phyloP scores from a whole-genome alignment of 306 rosid species.

The Erythrophleum fordii region DNA sequence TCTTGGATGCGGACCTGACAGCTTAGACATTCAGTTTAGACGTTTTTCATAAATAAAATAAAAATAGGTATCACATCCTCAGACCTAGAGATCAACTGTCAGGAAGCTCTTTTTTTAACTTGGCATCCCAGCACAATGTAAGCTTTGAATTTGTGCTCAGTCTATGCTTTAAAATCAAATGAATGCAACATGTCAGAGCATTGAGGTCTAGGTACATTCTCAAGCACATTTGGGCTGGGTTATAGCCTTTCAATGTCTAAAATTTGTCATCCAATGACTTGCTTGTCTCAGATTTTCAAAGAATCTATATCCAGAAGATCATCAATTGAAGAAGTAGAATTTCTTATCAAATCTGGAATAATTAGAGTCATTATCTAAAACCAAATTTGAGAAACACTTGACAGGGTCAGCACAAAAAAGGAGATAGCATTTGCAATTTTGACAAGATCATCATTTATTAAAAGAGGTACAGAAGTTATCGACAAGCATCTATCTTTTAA shows the following conservation, averaged over 20 bases:
- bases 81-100: slow-evolving; percentile 1
- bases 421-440: slow-evolving; percentile 4
- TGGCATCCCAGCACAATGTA: slow-evolving; percentile 9
- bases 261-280: slow-evolving; percentile 24
- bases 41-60: background rate
- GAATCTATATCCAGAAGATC: slow-evolving; percentile 20
- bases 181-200: background rate
- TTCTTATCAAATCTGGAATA: background rate
- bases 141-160: background rate
- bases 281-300: slow-evolving; percentile 16
- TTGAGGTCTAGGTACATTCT: slow-evolving; percentile 12
- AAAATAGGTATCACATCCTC: slow-evolving; percentile 9
- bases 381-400: slow-evolving; percentile 14
- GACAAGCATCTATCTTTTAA: slow-evolving; percentile 13
- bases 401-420: slow-evolving; percentile 14
- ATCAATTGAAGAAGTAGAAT: slow-evolving; percentile 12
- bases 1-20: background rate
- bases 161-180: slow-evolving; percentile 20
- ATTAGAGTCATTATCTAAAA: slow-evolving; percentile 24
- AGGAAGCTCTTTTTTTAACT: background rate
- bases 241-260: slow-evolving; percentile 13
- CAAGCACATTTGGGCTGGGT: background rate
- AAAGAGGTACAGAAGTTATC: background rate
- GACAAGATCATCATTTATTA: slow-evolving; percentile 1
- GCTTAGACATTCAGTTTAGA: slow-evolving; percentile 26